Evolutionary conservation across 345 rosid genomes (phyloP).

Genomic region (Xanthoceras sorbifolium): DNA sequence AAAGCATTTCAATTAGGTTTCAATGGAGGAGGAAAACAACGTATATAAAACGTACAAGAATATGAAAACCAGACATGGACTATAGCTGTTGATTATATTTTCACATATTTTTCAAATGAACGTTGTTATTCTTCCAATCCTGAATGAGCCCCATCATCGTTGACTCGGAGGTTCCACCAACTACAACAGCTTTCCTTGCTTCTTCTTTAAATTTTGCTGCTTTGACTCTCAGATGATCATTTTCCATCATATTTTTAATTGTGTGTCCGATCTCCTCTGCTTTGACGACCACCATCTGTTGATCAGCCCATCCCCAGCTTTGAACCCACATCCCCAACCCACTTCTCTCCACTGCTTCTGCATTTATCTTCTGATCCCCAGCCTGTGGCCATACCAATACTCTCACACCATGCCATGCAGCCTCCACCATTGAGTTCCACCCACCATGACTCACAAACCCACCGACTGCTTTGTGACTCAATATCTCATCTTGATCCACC

Average conservation of each 20-base stretch:
- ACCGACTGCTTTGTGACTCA: constrained; percentile 37
- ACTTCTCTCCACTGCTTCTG: constrained; percentile 29
- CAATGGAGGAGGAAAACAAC: too few species aligned
- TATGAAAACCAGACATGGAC: too few species aligned
- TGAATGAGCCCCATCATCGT: too few species aligned
- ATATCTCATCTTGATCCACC: constrained; percentile 43
- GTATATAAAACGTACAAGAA: too few species aligned
- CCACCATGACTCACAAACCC: constrained; percentile 47
- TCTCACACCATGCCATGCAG: constrained; percentile 37
- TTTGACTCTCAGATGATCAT: constrained; percentile 18
- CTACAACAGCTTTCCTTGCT: constrained; percentile 33
- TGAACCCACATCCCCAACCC: constrained; percentile 38
- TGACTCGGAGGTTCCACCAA: constrained; percentile 29
- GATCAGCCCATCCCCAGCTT: constrained; percentile 36
- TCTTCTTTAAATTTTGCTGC: constrained; percentile 31
- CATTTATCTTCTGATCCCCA: constrained; percentile 52
- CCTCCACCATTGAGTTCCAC: constrained; percentile 56
- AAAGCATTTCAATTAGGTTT: too few species aligned
- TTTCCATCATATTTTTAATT: constrained; percentile 37
- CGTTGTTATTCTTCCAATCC: too few species aligned
- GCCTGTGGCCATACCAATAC: constrained; percentile 46
- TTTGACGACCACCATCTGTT: constrained; percentile 18
- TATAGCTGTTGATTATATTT: too few species aligned
- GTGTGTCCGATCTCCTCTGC: constrained; percentile 41
- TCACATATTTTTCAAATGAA: too few species aligned